A percentile compares a stretch with the other conserved stretches of the same genome.
phyloP scores from a whole-genome alignment of 2,329 filamentous ascomycete genomes.

The Colletotrichum eleusines region DNA sequence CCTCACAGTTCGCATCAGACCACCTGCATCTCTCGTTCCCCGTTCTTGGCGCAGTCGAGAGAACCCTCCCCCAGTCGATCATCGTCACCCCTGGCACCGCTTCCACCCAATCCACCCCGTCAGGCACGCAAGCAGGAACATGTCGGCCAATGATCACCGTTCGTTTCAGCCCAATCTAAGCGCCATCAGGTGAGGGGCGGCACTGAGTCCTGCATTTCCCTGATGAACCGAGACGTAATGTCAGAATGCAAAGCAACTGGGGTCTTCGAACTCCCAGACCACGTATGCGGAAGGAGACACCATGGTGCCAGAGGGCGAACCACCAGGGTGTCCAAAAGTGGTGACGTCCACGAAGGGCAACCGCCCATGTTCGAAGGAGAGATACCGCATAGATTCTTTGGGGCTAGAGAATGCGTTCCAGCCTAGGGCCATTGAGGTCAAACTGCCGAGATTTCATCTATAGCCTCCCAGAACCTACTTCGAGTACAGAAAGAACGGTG shows the following conservation, averaged over 20 bases:
- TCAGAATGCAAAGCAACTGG: constrained; percentile 2
- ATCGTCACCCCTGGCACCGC: neutral
- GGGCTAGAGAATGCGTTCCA: constrained; percentile 11
- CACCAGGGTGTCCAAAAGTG: neutral
- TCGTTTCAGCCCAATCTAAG: constrained; percentile 37
- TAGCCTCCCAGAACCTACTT: constrained; percentile 23
- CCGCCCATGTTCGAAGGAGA: neutral
- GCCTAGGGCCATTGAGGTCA: constrained; percentile 25
- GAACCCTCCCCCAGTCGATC: constrained; percentile 14
- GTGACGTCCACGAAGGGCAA: neutral
- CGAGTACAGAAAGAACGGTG: neutral
- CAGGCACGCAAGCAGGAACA: constrained; percentile 30
- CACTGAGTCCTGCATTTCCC: neutral
- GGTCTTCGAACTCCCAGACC: neutral
- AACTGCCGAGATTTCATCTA: constrained; percentile 36
- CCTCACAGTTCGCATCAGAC: neutral
- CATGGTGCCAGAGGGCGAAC: neutral
- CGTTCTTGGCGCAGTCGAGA: neutral
- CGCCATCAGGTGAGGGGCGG: no score
- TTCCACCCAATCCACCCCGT: constrained; percentile 12
- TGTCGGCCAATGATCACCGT: constrained; percentile 33
- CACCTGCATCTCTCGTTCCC: constrained; percentile 8
- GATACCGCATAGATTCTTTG: neutral
- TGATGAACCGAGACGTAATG: neutral
- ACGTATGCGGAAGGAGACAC: neutral